These are phyloP conservation scores for Termitomyces sp. DNA, from an alignment of 768 basidiomycete species.

Conservation along the genomic window DNA sequence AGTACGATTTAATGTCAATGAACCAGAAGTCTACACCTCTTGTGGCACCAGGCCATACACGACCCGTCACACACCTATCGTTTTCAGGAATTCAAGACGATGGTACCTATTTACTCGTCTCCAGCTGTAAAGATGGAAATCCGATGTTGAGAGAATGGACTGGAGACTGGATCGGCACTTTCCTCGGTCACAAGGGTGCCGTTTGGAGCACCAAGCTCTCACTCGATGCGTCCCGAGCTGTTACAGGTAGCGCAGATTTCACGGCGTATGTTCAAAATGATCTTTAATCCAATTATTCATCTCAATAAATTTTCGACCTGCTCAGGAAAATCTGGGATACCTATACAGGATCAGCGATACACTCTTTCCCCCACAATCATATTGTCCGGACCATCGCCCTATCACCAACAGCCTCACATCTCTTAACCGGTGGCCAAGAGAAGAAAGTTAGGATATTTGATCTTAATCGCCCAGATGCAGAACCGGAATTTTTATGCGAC, in stretches of 20 bases:
- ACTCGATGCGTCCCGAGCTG: constrained; percentile 80
- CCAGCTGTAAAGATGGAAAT: constrained; percentile 98
- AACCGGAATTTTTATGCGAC: constrained; percentile 77
- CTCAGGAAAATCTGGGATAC: constrained; percentile 95
- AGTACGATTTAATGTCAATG: constrained; percentile 50
- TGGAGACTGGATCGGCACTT: constrained; percentile 98
- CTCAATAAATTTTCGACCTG: constrained; percentile 14
- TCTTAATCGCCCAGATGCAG: constrained; percentile 80
- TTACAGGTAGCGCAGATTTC: constrained; percentile 94
- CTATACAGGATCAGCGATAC: constrained; percentile 79
- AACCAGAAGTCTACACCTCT: constrained; percentile 73
- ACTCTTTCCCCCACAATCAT: constrained; percentile 98
- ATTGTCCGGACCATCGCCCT: constrained; percentile 95
- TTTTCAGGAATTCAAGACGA: constrained; percentile 88
- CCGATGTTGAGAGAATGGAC: constrained; percentile 97
- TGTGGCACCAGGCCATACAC: constrained; percentile 82
- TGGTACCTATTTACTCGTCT: constrained; percentile 85
- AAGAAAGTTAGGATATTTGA: constrained; percentile 98
- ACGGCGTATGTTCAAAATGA: constrained; percentile 70
- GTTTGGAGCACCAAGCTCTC: constrained; percentile 97
- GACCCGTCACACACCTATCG: constrained; percentile 90
- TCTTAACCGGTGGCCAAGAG: constrained; percentile 93
- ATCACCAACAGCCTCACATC: constrained; percentile 64
- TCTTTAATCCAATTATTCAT: constrained; percentile 9
- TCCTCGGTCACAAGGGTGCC: constrained; percentile 88